These are phyloP conservation scores for Thamnidium elegans DNA, from an alignment of 192 early-diverging fungal species.

Conservation along the genomic window DNA sequence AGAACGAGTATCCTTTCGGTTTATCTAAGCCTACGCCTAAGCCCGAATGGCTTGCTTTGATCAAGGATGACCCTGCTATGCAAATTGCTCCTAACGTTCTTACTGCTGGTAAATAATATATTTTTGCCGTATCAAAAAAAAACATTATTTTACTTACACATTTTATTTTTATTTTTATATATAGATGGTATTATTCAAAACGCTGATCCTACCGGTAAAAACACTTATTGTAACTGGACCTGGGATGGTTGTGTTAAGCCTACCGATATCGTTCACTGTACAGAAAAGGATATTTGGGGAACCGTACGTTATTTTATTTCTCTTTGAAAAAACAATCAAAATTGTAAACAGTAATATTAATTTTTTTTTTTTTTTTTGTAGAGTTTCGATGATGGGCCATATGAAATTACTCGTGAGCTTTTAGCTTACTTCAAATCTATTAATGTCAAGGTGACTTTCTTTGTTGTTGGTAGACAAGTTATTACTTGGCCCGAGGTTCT, in stretches of 20 bases:
- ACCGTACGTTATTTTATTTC: constrained; percentile 5
- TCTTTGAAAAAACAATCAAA: neutral
- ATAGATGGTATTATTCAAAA: constrained; percentile 20
- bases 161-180: neutral
- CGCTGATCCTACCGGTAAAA: constrained; percentile 8
- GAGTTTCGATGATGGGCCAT: constrained; percentile 56
- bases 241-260: constrained; percentile 40
- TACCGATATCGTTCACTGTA: constrained; percentile 41
- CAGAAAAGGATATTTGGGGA: constrained; percentile 46
- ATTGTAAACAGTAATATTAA: neutral
- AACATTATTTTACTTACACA: neutral
- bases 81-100: constrained; percentile 33
- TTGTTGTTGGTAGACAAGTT: constrained; percentile 53
- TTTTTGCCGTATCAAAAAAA: neutral
- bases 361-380: constrained; percentile 5
- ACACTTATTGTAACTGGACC: constrained; percentile 52
- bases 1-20: constrained; percentile 35
- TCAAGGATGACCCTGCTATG: constrained; percentile 37
- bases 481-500: constrained; percentile 40
- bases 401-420: constrained; percentile 35
- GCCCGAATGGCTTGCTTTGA: constrained; percentile 36
- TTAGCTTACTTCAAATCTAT: constrained; percentile 37
- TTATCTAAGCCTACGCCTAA: constrained; percentile 31
- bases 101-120: constrained; percentile 26
- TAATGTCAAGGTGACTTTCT: constrained; percentile 51